Percentiles rank a stretch among this genome's conserved stretches.
phyloP scores from a whole-genome alignment of 2,329 filamentous ascomycete species.

The Fusarium sp. region DNA sequence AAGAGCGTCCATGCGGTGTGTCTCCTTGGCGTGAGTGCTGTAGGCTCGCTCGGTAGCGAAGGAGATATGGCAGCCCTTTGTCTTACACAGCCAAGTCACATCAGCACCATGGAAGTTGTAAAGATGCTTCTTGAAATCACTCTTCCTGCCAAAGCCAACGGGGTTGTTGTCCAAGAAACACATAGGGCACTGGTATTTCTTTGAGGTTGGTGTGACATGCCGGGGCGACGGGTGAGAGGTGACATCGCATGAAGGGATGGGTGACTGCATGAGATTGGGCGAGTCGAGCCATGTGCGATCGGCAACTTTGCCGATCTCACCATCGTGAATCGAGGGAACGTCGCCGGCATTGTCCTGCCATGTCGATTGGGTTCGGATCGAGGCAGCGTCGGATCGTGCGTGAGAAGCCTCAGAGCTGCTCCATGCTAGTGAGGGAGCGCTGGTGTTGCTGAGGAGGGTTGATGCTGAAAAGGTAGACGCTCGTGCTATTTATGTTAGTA shows the following conservation, averaged over 20 bases:
- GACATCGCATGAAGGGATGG: slow-evolving; percentile 51
- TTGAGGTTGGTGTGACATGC: slow-evolving; percentile 55
- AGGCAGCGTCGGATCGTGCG: slow-evolving; percentile 56
- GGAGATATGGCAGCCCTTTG: slow-evolving; percentile 57
- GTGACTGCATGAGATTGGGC: slow-evolving; percentile 55
- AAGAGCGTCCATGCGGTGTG: slow-evolving; percentile 58
- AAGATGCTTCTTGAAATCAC: slow-evolving; percentile 64
- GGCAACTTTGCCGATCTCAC: slow-evolving; percentile 52
- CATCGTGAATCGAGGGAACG: slow-evolving; percentile 53
- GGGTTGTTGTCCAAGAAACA: slow-evolving; percentile 61
- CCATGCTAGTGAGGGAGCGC: slow-evolving; percentile 58
- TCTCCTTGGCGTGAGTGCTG: slow-evolving; percentile 59
- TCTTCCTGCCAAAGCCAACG: slow-evolving; percentile 62
- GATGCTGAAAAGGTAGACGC: slow-evolving; percentile 57
- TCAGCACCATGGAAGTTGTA: slow-evolving; percentile 62
- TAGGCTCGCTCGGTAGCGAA: slow-evolving; percentile 62
- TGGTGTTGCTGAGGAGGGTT: slow-evolving; percentile 58
- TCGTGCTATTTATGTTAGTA: slow-evolving; percentile 52
- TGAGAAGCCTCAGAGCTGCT: slow-evolving; percentile 58
- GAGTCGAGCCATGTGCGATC: slow-evolving; percentile 59
- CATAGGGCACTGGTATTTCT: slow-evolving; percentile 62
- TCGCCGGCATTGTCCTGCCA: slow-evolving; percentile 55
- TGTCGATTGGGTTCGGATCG: slow-evolving; percentile 56
- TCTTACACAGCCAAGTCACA: slow-evolving; percentile 59
- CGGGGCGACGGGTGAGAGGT: slow-evolving; percentile 56